phyloP scores from a whole-genome alignment of 2,329 filamentous ascomycete genomes.

The Ophiostoma angusticollis region DNA sequence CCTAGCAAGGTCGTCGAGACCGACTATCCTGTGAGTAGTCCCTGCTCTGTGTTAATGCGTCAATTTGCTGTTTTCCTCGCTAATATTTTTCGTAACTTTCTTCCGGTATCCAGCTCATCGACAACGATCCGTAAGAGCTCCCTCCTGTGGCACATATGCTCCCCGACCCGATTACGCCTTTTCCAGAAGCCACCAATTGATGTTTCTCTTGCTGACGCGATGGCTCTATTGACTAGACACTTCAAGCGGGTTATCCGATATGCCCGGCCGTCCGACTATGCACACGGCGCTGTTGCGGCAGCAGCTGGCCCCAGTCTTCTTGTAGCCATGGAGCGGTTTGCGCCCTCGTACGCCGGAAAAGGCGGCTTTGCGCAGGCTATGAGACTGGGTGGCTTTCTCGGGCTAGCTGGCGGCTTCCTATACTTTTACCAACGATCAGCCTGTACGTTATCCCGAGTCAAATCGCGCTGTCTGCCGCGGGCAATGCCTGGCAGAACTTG shows the following conservation, averaged over 20 bases:
- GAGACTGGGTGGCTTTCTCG: constrained; percentile 63
- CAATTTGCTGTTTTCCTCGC: constrained; percentile 11
- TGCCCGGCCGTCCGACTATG: constrained; percentile 75
- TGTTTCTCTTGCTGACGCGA: constrained; percentile 8
- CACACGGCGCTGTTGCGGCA: constrained; percentile 52
- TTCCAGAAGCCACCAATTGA: too few species aligned
- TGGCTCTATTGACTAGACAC: constrained; percentile 44
- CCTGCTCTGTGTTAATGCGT: constrained; percentile 17
- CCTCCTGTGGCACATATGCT: neutral
- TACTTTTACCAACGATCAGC: constrained; percentile 74
- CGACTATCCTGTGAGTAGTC: constrained; percentile 72
- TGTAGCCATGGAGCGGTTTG: constrained; percentile 67
- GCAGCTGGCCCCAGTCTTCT: constrained; percentile 64
- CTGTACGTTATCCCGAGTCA: constrained; percentile 54
- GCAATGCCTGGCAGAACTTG: too few species aligned
- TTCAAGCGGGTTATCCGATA: constrained; percentile 83
- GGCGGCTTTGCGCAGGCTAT: constrained; percentile 73
- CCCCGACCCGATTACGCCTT: neutral
- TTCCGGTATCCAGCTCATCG: constrained; percentile 66
- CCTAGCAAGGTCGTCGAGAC: constrained; percentile 69
- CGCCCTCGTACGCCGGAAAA: constrained; percentile 72
- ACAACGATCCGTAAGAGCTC: constrained; percentile 77
- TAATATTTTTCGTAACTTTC: constrained; percentile 4
- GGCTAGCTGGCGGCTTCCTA: constrained; percentile 65
- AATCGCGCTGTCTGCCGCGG: too few species aligned